phyloP scores from a whole-genome alignment of 192 early-diverging fungal species.

The Podila horticola region DNA sequence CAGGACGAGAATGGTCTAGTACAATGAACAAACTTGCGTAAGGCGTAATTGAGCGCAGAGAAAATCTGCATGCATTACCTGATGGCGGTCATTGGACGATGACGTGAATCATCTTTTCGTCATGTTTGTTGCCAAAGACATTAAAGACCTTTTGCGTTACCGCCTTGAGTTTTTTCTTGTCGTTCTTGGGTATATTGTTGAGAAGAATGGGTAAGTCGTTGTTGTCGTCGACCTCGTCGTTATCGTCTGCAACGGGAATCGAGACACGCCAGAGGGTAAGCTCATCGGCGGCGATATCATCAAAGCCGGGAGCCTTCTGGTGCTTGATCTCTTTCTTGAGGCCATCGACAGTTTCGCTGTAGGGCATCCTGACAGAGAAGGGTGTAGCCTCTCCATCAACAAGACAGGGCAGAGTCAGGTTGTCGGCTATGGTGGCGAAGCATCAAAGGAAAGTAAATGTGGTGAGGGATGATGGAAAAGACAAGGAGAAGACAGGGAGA shows the following conservation, averaged over 20 bases:
- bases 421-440: neutral
- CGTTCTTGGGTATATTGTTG: no score
- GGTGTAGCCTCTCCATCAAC: neutral
- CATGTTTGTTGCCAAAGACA: no score
- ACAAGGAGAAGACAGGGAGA: neutral
- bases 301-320: neutral
- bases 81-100: neutral
- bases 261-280: neutral
- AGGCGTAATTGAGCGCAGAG: no score
- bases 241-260: neutral
- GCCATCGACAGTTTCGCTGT: neutral
- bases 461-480: neutral
- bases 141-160: no score
- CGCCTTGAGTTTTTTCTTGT: no score
- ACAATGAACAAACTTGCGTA: no score
- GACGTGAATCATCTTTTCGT: neutral
- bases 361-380: neutral
- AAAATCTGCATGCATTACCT: no score
- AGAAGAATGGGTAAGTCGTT: neutral
- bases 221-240: neutral
- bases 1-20: no score
- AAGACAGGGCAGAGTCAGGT: constrained; percentile 2
- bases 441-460: neutral
- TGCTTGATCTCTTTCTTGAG: neutral
- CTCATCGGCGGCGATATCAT: neutral